Conservation (phyloP, 2,329 filamentous ascomycete genomes). For the Xylariomycetidae sp. region DNA sequence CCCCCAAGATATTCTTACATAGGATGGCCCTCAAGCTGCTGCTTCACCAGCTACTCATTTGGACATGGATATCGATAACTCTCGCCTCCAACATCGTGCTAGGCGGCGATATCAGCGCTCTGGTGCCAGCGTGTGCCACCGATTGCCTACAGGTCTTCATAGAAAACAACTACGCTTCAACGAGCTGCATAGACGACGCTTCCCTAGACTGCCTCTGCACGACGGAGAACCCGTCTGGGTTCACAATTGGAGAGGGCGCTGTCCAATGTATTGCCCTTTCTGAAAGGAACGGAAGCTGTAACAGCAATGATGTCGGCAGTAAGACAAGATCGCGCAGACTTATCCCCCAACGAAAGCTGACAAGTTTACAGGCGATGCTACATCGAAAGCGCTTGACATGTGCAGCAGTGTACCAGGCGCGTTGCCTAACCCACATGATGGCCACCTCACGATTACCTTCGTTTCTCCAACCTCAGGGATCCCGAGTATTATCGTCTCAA, state of each 20-base stretch:
- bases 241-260: constrained; percentile 68
- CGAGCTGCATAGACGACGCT: constrained; percentile 42
- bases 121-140: constrained; percentile 25
- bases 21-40: constrained; percentile 28
- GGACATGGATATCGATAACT: constrained; percentile 20
- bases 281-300: constrained; percentile 46
- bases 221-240: constrained; percentile 52
- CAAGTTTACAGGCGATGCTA: constrained; percentile 10
- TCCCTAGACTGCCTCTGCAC: constrained; percentile 62
- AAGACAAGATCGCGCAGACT: no score
- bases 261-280: constrained; percentile 62
- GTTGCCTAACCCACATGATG: constrained; percentile 54
- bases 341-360: constrained; percentile 17
- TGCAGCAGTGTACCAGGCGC: no score
- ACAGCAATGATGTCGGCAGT: constrained; percentile 36
- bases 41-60: constrained; percentile 22
- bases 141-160: constrained; percentile 61
- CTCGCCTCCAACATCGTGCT: constrained; percentile 16
- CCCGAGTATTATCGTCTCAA: constrained; percentile 8
- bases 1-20: constrained; percentile 18
- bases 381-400: constrained; percentile 47
- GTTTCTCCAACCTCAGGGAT: constrained; percentile 26
- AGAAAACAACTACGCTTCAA: constrained; percentile 49
- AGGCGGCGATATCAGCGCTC: constrained; percentile 17
- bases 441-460: constrained; percentile 57